Evolutionary conservation across 345 rosid species (phyloP), one percentile per base, ranked within the genome.

Genomic region (Stellera chamaejasme): DNA sequence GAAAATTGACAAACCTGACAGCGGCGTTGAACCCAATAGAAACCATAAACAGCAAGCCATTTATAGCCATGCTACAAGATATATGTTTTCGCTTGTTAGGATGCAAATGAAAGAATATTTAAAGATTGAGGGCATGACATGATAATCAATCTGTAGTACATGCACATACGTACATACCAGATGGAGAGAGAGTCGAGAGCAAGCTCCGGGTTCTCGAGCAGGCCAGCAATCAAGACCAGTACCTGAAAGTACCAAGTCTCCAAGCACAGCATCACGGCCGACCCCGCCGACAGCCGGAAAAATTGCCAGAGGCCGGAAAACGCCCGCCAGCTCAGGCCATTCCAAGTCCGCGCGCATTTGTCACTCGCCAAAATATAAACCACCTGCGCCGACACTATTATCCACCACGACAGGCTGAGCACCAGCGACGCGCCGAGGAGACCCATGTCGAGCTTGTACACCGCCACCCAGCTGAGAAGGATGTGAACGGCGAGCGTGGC

Each of bases 1-100:
- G 9, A 41, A 57, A 27, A 39, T 27, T 36, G 45, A 62, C 69
- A 26, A 72, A 87, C 96, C 97, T 87, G 53, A 81, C 94, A 50
- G 96, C 96, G 4, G 97, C 96, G 51, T 87, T 90, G 74, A 90
- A 90, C 13, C 97, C 97, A 12, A 83, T 80, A 0, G 97, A 79
- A n/a, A 90, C 80, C 89, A 82, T 90, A 60, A 84, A 82, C 46
- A 80, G 14, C 56, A 80, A 32, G 13, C 87, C 89, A 9, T 54
- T 48, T 65, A 85, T 61, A 1, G 81, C 61, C 85, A 77, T 71
- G 65, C 94, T 85, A 78, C 74, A 53, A 27, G 39, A 19, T 0
- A 19, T 19, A 19, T 19, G 23, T 19, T 19, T 19, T 19, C 23
- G 1, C 23, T 19, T 19, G 23, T 19, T 19, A 19, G 23, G 23